phyloP scores from a whole-genome alignment of 2,329 filamentous ascomycete genomes.

The Pseudocercospora crystallina region DNA sequence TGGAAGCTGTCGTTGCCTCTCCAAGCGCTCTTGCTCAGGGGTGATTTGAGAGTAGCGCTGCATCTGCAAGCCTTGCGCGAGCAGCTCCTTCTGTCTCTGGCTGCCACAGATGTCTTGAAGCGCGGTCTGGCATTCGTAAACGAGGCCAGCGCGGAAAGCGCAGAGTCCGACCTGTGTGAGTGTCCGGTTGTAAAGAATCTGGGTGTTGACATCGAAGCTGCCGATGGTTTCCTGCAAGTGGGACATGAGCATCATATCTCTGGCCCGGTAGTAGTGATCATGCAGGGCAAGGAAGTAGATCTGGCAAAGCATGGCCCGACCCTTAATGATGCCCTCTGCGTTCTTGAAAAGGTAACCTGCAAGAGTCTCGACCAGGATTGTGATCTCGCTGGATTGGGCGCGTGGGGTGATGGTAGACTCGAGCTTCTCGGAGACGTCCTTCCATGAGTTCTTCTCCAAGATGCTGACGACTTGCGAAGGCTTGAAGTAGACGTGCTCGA shows the following conservation, averaged over 20 bases:
- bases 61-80: constrained; percentile 97
- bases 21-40: constrained; percentile 94
- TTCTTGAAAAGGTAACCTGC: constrained; percentile 94
- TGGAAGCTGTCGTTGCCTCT: constrained; percentile 94
- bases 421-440: constrained; percentile 66
- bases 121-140: constrained; percentile 97
- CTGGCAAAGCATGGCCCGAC: constrained; percentile 95
- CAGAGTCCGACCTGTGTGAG: constrained; percentile 97
- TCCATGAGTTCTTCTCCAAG: constrained; percentile 93
- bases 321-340: constrained; percentile 93
- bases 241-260: constrained; percentile 99
- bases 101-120: constrained; percentile 98
- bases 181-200: constrained; percentile 98
- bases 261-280: constrained; percentile 95
- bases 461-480: constrained; percentile 90
- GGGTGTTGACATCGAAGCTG: constrained; percentile 94
- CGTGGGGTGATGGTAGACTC: constrained; percentile 82
- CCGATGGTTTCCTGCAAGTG: constrained; percentile 96
- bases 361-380: constrained; percentile 76
- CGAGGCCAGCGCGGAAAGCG: constrained; percentile 92
- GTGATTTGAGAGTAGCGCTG: constrained; percentile 95
- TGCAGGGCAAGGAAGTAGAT: constrained; percentile 98
- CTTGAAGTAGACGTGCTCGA: constrained; percentile 99
- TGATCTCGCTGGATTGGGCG: constrained; percentile 64
- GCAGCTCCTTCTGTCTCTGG: constrained; percentile 93